Conservation (phyloP, 2,329 filamentous ascomycete genomes). For the Monosporascus sp. region DNA sequence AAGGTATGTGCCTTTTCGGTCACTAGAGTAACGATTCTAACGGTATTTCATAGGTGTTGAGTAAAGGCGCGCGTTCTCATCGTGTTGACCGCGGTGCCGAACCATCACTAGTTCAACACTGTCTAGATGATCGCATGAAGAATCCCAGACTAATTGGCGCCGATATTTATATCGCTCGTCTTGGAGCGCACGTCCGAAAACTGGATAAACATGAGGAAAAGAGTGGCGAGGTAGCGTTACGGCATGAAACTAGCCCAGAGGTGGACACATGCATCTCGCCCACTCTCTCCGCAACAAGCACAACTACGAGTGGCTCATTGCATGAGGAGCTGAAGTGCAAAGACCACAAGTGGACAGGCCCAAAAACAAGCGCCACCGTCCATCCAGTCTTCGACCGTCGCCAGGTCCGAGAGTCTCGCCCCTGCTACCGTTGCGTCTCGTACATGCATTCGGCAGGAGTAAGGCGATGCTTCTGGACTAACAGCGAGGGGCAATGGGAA, state of each 20-base stretch:
- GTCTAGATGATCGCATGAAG: constrained; percentile 35
- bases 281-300: not conserved
- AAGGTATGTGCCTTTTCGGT: not conserved
- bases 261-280: not conserved
- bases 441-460: constrained; percentile 48
- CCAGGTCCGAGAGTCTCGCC: constrained; percentile 34
- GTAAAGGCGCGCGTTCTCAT: not conserved
- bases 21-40: not conserved
- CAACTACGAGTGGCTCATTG: constrained; percentile 30
- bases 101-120: constrained; percentile 3
- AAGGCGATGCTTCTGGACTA: constrained; percentile 49
- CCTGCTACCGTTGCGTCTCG: constrained; percentile 46
- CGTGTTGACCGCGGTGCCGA: constrained; percentile 4
- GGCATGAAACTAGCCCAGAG: not conserved
- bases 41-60: not conserved
- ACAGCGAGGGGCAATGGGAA: constrained; percentile 42
- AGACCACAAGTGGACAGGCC: not conserved
- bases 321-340: constrained; percentile 39
- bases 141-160: constrained; percentile 41
- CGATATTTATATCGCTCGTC: constrained; percentile 45
- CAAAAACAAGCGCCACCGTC: not conserved
- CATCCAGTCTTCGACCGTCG: not conserved
- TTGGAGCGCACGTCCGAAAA: constrained; percentile 23
- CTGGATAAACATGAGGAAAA: not conserved
- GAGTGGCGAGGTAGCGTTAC: not conserved